Percentiles rank a stretch among this genome's conserved stretches.
phyloP scores from a whole-genome alignment of 1,139 yeast species.

The Zygoascus sp. region DNA sequence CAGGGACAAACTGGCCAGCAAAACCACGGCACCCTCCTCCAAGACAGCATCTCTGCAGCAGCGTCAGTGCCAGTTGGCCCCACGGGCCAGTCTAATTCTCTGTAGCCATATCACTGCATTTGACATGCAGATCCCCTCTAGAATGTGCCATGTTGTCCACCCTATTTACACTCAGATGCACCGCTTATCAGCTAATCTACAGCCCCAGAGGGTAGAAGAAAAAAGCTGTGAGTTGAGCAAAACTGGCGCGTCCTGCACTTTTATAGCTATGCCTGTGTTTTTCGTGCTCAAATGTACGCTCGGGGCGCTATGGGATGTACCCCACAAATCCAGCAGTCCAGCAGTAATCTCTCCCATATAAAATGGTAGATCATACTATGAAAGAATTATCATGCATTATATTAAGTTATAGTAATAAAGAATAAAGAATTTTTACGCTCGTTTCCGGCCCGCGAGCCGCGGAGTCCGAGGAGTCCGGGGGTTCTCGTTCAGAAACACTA shows the following conservation, averaged over 20 bases:
- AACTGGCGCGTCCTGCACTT: not conserved
- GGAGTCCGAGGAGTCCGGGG: not conserved
- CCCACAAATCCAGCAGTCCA: not conserved
- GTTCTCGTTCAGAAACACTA: slow-evolving; percentile 11
- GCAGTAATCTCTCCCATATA: not conserved
- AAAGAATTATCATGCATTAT: not conserved
- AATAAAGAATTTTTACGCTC: not conserved
- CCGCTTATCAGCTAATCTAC: not conserved
- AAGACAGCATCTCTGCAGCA: too few relatives aligned
- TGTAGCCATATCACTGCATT: too few relatives aligned
- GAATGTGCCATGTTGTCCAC: not conserved
- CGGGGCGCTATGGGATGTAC: not conserved
- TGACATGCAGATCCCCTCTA: too few relatives aligned
- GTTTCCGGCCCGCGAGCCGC: not conserved
- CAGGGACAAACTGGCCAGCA: too few relatives aligned
- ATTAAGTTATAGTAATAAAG: too few relatives aligned
- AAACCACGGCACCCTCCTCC: too few relatives aligned
- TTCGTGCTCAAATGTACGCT: not conserved
- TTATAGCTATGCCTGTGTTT: not conserved
- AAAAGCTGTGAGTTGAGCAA: not conserved
- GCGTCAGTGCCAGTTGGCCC: too few relatives aligned
- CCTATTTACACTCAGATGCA: too few relatives aligned
- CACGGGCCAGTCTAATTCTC: too few relatives aligned
- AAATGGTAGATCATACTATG: not conserved
- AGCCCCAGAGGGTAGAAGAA: not conserved